Evolutionary conservation across 768 basidiomycete species (phyloP).

Genomic region (Auricularia heimuer): DNA sequence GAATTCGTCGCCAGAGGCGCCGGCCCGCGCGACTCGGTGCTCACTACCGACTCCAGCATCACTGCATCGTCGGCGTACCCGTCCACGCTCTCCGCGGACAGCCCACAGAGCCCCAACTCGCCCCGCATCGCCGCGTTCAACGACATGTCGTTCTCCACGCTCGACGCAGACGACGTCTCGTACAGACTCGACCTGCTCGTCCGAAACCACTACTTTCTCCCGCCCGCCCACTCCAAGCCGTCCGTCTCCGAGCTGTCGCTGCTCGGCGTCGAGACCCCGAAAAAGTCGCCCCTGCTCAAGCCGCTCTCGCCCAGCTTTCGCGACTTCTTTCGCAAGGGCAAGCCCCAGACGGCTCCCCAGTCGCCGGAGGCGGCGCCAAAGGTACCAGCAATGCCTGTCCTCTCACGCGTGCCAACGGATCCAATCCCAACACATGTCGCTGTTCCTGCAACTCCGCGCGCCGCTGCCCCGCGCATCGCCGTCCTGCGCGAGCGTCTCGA

Average conservation of each 20-base stretch:
- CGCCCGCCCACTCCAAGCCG: conserved; percentile 80
- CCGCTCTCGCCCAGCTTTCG: conserved; percentile 47
- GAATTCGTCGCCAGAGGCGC: background rate
- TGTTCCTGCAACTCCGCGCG: conserved; percentile 33
- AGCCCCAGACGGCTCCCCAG: conserved; percentile 53
- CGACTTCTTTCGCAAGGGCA: conserved; percentile 61
- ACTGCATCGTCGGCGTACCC: conserved; percentile 75
- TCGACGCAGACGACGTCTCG: conserved; percentile 66
- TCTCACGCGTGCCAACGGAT: conserved; percentile 12
- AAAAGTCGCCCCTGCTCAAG: conserved; percentile 36
- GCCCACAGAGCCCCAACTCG: conserved; percentile 38
- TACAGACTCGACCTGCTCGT: conserved; percentile 77
- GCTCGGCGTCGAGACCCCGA: conserved; percentile 12
- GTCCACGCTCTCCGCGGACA: conserved; percentile 26
- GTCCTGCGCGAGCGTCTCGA: conserved; percentile 77
- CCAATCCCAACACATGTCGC: conserved; percentile 51
- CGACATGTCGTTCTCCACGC: conserved; percentile 4
- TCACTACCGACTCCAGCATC: conserved; percentile 49
- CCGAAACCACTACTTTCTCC: conserved; percentile 82
- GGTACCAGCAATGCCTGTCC: conserved; percentile 11
- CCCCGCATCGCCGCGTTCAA: conserved; percentile 14
- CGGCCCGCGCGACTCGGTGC: conserved; percentile 34
- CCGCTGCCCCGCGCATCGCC: conserved; percentile 48
- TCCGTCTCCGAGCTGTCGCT: conserved; percentile 10
- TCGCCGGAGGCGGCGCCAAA: conserved; percentile 33